These are phyloP conservation scores for Mitragyna speciosa DNA, from an alignment of 257 asterid species.

Conservation along the genomic window DNA sequence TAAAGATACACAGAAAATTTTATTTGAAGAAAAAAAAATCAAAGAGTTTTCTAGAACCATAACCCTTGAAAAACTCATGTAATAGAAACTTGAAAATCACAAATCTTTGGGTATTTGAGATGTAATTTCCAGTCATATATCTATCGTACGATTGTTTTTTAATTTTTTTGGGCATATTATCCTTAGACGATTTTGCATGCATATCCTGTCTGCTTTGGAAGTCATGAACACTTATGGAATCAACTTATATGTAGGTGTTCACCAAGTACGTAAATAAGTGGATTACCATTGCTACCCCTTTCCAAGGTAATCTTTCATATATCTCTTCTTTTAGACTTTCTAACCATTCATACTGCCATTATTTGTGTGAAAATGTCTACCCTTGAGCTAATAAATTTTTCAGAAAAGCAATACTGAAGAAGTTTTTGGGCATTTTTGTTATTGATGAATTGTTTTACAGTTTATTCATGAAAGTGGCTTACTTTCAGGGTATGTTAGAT, in stretches of 20 bases:
- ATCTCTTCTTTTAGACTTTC: background rate
- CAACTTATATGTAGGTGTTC: constrained; percentile 53
- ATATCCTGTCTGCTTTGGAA: constrained; percentile 15
- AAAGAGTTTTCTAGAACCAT: no score
- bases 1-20: background rate
- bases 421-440: background rate
- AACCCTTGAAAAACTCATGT: background rate
- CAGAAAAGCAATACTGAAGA: background rate
- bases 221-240: constrained; percentile 21
- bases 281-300: constrained; percentile 81
- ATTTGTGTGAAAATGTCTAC: no score
- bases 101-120: background rate
- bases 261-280: constrained; percentile 74
- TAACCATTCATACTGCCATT: background rate
- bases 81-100: background rate
- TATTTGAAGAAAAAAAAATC: background rate
- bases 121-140: background rate
- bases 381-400: no score
- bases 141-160: background rate
- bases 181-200: background rate
- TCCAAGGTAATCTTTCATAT: constrained; percentile 57
- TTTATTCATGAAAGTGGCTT: background rate
- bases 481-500: background rate
- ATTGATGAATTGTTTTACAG: background rate
- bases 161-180: background rate